Percentiles rank a stretch among this genome's conserved stretches.
Evolutionary conservation across 768 basidiomycete genomes (phyloP).

Genomic region (Leccinum truebloodii): DNA sequence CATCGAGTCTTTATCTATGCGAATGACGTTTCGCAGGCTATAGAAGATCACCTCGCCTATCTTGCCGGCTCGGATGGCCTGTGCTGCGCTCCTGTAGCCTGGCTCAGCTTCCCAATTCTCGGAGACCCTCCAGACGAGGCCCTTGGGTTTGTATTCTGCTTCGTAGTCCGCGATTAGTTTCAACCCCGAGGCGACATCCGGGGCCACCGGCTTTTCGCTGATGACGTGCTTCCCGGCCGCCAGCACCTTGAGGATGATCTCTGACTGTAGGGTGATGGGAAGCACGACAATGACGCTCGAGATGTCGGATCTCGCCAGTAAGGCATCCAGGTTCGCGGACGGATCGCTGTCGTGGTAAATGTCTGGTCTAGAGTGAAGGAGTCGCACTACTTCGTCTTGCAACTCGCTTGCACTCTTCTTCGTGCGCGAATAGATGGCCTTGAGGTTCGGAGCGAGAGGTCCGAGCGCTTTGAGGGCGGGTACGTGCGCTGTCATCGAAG

Average conservation of each 20-base stretch:
- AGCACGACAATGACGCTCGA: constrained; percentile 72
- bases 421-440: constrained; percentile 82
- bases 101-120: constrained; percentile 78
- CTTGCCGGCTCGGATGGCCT: constrained; percentile 54
- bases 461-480: constrained; percentile 65
- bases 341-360: constrained; percentile 58
- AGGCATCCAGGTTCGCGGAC: constrained; percentile 50
- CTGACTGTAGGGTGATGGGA: constrained; percentile 76
- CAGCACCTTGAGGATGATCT: constrained; percentile 60
- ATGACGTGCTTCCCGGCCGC: constrained; percentile 85
- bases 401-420: constrained; percentile 56
- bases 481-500: constrained; percentile 59
- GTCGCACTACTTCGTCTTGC: constrained; percentile 45
- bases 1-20: constrained; percentile 61
- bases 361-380: constrained; percentile 42
- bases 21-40: constrained; percentile 51
- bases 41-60: constrained; percentile 76
- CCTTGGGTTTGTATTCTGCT: constrained; percentile 60
- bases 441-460: constrained; percentile 45
- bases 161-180: constrained; percentile 69
- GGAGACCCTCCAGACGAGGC: constrained; percentile 77
- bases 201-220: constrained; percentile 85
- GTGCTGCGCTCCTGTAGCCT: constrained; percentile 43
- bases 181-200: constrained; percentile 63
- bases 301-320: constrained; percentile 71